Evolutionary conservation across 202 grass and related monocot genomes (phyloP).

Genomic region (Carex arenaria): DNA sequence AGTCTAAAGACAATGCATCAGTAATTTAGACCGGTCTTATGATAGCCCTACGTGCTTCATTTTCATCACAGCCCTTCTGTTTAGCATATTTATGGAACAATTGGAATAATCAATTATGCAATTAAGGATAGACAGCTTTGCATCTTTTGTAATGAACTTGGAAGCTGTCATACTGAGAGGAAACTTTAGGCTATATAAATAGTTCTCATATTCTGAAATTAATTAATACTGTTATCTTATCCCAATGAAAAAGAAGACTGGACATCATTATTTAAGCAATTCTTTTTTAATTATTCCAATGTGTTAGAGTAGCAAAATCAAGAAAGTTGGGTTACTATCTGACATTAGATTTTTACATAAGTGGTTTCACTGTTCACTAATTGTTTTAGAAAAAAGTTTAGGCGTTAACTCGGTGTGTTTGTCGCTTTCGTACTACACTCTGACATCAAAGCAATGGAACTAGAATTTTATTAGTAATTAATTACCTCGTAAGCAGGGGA

Average conservation of each 20-base stretch:
- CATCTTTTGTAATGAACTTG: neutral
- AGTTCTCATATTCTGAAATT: neutral
- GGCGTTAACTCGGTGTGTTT: neutral
- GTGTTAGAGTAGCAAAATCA: no score
- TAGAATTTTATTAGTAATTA: neutral
- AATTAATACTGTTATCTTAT: neutral
- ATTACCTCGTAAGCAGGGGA: constrained; percentile 22
- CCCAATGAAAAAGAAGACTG: no score
- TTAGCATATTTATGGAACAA: neutral
- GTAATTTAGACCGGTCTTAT: neutral
- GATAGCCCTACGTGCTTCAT: neutral
- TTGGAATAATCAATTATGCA: neutral
- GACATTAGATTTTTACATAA: no score
- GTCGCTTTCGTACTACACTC: neutral
- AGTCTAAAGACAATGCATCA: neutral
- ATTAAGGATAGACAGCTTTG: neutral
- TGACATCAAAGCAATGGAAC: neutral
- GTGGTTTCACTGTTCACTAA: no score
- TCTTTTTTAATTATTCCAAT: no score
- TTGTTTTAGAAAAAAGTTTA: no score
- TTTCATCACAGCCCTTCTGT: neutral
- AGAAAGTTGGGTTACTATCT: no score
- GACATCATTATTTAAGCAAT: no score
- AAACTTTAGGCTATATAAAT: neutral
- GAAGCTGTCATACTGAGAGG: neutral